A percentile compares a stretch with the other conserved stretches of the same genome.
These are phyloP conservation scores for Salix udensis DNA, from an alignment of 345 rosid species.

Conservation along the genomic window DNA sequence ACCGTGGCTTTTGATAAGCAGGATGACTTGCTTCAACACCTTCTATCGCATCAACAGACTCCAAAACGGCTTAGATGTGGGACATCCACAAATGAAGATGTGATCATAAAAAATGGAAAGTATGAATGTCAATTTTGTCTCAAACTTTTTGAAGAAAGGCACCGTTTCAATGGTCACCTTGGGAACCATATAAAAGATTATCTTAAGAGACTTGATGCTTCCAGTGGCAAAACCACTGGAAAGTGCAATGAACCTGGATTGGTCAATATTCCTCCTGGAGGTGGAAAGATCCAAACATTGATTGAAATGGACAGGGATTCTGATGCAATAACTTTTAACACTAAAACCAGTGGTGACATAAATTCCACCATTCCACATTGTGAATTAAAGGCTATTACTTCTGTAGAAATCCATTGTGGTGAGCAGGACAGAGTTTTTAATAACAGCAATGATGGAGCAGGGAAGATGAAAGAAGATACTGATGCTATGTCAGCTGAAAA, in stretches of 20 bases:
- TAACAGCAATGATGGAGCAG: constrained; percentile 13
- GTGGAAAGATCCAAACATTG: constrained; percentile 1
- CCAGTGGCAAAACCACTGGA: constrained; percentile 10
- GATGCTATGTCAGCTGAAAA: constrained; percentile 6
- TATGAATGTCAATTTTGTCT: constrained; percentile 49
- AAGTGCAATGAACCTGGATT: constrained; percentile 11
- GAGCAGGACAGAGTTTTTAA: constrained; percentile 16
- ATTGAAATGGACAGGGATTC: constrained; percentile 6
- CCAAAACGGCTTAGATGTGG: constrained; percentile 26
- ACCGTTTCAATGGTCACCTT: constrained; percentile 37
- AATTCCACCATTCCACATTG: neutral
- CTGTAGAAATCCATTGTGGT: constrained; percentile 1
- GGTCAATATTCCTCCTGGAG: constrained; percentile 4
- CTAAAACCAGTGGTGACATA: constrained; percentile 2
- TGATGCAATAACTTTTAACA: constrained; percentile 6
- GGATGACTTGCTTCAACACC: constrained; percentile 42
- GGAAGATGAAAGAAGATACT: constrained; percentile 13
- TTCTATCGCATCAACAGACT: constrained; percentile 33
- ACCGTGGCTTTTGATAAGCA: constrained; percentile 30
- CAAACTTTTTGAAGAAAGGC: constrained; percentile 42
- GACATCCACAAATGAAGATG: constrained; percentile 21
- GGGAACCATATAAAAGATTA: constrained; percentile 42
- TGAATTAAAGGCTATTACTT: constrained; percentile 8
- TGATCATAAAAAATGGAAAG: constrained; percentile 38
- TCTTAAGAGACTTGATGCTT: constrained; percentile 36